A percentile compares a stretch with the other conserved stretches of the same genome.
Evolutionary conservation across 306 rosid species (phyloP).

Genomic region (Quercus suber): DNA sequence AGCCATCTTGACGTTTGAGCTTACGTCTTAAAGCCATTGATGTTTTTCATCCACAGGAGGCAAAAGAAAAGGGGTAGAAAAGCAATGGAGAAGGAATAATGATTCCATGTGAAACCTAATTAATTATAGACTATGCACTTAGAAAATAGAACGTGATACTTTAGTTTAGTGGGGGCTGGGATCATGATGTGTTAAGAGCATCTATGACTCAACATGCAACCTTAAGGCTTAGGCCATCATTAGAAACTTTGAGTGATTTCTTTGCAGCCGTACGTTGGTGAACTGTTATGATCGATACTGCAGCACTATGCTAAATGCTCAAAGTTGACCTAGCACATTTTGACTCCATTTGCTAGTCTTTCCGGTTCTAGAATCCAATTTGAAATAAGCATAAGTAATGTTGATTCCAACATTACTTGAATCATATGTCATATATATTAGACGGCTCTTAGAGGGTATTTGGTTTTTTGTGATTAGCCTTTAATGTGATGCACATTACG

Average conservation of each 20-base stretch:
- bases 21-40: neutral
- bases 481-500: too few species aligned
- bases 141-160: neutral
- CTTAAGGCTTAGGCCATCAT: neutral
- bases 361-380: neutral
- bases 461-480: accelerated
- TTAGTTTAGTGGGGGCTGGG: neutral
- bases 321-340: neutral
- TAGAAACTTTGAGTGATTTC: neutral
- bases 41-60: neutral
- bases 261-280: neutral
- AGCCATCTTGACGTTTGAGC: neutral
- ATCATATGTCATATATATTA: neutral
- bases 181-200: neutral
- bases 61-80: neutral
- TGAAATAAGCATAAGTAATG: too few species aligned
- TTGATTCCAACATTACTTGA: neutral
- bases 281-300: neutral
- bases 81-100: too few species aligned
- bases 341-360: neutral
- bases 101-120: too few species aligned
- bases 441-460: too few species aligned
- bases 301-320: neutral
- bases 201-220: neutral
- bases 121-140: too few species aligned